Conservation (phyloP, 1,284 basidiomycete species). For the Polyporus tsugae region DNA sequence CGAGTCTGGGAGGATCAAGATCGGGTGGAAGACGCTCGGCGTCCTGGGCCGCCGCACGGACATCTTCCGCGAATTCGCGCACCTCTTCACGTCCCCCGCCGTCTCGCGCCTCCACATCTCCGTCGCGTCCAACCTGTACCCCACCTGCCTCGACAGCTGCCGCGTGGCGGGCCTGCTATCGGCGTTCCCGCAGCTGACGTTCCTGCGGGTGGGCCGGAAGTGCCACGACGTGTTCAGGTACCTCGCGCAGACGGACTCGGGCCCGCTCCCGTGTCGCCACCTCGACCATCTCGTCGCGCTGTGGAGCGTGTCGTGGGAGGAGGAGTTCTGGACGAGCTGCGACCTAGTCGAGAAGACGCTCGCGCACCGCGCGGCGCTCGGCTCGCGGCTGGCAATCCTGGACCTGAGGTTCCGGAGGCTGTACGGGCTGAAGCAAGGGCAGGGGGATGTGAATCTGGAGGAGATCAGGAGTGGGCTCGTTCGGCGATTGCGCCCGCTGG, state of each 20-base stretch:
- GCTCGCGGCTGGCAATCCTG: background rate
- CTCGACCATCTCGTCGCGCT: conserved; percentile 4
- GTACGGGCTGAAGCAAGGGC: background rate
- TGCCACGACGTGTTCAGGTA: conserved; percentile 5
- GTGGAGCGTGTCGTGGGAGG: conserved; percentile 9
- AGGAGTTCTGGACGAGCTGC: conserved; percentile 7
- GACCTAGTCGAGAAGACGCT: conserved; percentile 8
- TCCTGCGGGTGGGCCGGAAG: conserved; percentile 3
- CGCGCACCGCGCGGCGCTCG: conserved; percentile 4
- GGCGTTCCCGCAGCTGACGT: conserved; percentile 9
- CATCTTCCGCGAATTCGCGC: conserved; percentile 6
- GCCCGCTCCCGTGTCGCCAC: background rate
- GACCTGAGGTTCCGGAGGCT: conserved; percentile 6
- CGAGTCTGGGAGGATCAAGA: background rate
- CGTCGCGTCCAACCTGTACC: conserved; percentile 10
- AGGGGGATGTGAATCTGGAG: conserved; percentile 1
- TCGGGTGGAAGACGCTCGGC: conserved; percentile 7
- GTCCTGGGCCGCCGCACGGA: background rate
- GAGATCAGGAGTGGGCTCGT: conserved; percentile 1
- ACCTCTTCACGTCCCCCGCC: conserved; percentile 9
- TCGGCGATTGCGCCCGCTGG: background rate
- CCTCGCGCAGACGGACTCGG: background rate
- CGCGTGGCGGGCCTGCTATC: background rate
- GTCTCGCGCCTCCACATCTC: conserved; percentile 11
- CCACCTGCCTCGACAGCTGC: conserved; percentile 2